Evolutionary conservation across 108 stramenopile genomes (phyloP), one percentile per base, ranked within the genome.

Genomic region (Skeletonema costatum): DNA sequence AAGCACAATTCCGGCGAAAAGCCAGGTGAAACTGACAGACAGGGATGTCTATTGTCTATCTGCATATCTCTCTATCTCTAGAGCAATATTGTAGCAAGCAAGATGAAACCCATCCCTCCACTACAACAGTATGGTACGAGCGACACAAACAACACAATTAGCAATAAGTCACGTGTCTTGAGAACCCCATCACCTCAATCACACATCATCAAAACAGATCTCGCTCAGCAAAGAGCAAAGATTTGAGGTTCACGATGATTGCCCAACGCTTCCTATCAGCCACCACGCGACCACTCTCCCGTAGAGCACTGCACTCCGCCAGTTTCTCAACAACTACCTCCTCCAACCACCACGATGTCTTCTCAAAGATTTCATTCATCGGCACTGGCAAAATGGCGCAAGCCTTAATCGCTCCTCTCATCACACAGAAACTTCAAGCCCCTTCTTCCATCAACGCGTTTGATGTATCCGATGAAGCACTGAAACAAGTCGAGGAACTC

Each of bases 311-410:
- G 29, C 50, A 36, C 29, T 46, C 32, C 32, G 8, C 53, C 25
- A 66, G 50, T 2, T 80, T 80, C 35, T 80, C 73, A 66, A 68
- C 74, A 41, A 66, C 78, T 31, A 12, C 68, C 56, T 53, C 74
- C 30, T n/a, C n/a, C n/a, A n/a, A n/a, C n/a, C 33, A 29, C 9
- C 32, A 64, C 31, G 53, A 74, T 64, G 79, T 86, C 32, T 92
- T 82, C 66, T 79, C 85, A 36, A 96, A 93, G 81, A 83, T 96
- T 48, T 70, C 91, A 68, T 93, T 96, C 68, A 85, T 97, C 50
- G 98, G 98, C 32, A 89, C 94, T n/a, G 98, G 98, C 14, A 95
- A 92, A 73, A 98, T 98, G 98, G 92, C 92, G 32, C 94, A 96
- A 68, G 94, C 98, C 50, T 88, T 98, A 84, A 78, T 98, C 35